Evolutionary conservation across 1,139 yeast species (phyloP).

Genomic region (Diutina sp.): DNA sequence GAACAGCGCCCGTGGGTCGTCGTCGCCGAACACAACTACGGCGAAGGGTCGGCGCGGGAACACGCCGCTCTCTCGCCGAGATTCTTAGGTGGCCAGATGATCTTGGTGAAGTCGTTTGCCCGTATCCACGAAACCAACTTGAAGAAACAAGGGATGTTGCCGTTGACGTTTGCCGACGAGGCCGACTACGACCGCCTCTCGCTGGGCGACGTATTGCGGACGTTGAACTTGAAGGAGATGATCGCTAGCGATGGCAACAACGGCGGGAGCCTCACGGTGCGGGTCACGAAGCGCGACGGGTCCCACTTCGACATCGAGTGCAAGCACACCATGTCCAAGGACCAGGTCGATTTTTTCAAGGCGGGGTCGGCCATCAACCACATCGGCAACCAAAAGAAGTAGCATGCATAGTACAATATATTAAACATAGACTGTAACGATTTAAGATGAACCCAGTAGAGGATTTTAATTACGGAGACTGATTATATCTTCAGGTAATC

Average conservation of each 20-base stretch:
- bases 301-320: slow-evolving; percentile 55
- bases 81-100: slow-evolving; percentile 81
- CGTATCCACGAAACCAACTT: slow-evolving; percentile 60
- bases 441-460: too few relatives aligned
- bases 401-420: background rate
- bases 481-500: too few relatives aligned
- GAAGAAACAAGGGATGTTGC: slow-evolving; percentile 83
- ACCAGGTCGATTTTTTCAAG: slow-evolving; percentile 89
- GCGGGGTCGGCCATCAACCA: slow-evolving; percentile 95
- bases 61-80: slow-evolving; percentile 96
- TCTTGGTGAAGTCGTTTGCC: slow-evolving; percentile 90
- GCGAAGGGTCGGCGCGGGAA: slow-evolving; percentile 98
- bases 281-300: slow-evolving; percentile 69
- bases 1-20: slow-evolving; percentile 85
- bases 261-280: slow-evolving; percentile 65
- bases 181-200: slow-evolving; percentile 71
- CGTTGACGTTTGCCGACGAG: slow-evolving; percentile 82
- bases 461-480: too few relatives aligned
- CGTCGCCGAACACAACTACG: slow-evolving; percentile 94
- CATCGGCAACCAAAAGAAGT: slow-evolving; percentile 46
- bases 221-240: slow-evolving; percentile 69
- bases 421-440: too few relatives aligned
- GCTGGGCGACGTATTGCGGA: slow-evolving; percentile 69
- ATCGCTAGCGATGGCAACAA: slow-evolving; percentile 71
- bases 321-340: slow-evolving; percentile 93